phyloP scores from a whole-genome alignment of 176 grass and related monocot species.

The Carex scoparia region DNA sequence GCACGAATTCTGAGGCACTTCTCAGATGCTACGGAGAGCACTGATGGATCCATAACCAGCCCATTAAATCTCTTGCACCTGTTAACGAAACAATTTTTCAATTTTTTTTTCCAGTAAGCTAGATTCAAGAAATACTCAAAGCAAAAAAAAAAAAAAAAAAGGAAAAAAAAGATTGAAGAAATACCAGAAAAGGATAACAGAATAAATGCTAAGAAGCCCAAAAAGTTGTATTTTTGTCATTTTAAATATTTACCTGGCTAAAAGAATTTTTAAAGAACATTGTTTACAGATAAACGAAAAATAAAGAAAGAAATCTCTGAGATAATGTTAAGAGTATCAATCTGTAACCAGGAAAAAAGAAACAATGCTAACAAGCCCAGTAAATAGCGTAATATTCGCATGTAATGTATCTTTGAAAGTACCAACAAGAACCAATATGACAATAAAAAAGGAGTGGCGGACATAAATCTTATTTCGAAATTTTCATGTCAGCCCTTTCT shows the following conservation, averaged over 20 bases:
- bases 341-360: no score
- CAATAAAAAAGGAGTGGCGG: neutral
- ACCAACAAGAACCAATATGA: neutral
- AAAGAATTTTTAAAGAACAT: neutral
- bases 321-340: neutral
- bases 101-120: neutral
- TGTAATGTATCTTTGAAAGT: neutral
- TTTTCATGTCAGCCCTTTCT: neutral
- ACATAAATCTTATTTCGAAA: neutral
- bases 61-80: conserved; percentile 34
- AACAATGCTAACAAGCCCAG: neutral
- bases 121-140: neutral
- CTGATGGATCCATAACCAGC: conserved; percentile 1
- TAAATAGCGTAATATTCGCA: neutral
- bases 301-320: neutral
- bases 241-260: neutral
- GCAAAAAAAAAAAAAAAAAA: no score
- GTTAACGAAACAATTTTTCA: neutral
- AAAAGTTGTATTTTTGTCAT: neutral
- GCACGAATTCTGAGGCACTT: conserved; percentile 16
- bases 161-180: neutral
- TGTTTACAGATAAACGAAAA: neutral
- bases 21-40: conserved; percentile 11
- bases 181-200: neutral
- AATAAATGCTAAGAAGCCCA: neutral